phyloP scores from a whole-genome alignment of 2,329 filamentous ascomycete species.

The Trichoderma atroviride region DNA sequence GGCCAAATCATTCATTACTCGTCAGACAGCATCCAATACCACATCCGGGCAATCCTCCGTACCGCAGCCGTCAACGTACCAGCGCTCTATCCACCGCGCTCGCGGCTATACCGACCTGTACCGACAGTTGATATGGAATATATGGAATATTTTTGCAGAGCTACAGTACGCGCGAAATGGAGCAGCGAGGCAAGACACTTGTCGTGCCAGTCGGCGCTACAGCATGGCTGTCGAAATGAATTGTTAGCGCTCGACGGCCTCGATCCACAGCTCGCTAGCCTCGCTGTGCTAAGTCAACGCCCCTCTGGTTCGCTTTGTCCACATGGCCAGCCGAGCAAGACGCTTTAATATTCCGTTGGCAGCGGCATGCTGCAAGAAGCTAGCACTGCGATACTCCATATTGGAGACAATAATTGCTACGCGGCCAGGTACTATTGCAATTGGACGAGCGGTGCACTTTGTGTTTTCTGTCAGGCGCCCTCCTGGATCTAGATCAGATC shows the following conservation, averaged over 20 bases:
- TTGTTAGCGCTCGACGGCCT: slow-evolving; percentile 27
- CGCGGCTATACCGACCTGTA: neutral
- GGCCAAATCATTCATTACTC: neutral
- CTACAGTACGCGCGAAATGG: neutral
- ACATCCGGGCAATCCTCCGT: neutral
- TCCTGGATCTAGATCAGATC: neutral
- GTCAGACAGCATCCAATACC: neutral
- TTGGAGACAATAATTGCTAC: neutral
- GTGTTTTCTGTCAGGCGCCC: neutral
- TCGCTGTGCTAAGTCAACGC: slow-evolving; percentile 10
- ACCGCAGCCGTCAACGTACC: neutral
- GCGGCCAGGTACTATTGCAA: neutral
- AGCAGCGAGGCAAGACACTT: neutral
- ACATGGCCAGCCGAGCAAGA: neutral
- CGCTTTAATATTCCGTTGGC: neutral
- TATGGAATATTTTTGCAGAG: neutral
- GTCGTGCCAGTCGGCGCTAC: neutral
- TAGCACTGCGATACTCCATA: neutral
- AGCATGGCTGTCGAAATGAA: slow-evolving; percentile 24
- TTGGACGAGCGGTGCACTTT: neutral
- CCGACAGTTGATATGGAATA: neutral
- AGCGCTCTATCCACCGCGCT: neutral
- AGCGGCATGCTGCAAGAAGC: neutral
- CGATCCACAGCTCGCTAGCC: neutral
- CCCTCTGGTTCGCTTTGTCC: slow-evolving; percentile 24